These are phyloP conservation scores for Spongispora temasekensis DNA, from an alignment of 1,284 basidiomycete species.

Conservation along the genomic window DNA sequence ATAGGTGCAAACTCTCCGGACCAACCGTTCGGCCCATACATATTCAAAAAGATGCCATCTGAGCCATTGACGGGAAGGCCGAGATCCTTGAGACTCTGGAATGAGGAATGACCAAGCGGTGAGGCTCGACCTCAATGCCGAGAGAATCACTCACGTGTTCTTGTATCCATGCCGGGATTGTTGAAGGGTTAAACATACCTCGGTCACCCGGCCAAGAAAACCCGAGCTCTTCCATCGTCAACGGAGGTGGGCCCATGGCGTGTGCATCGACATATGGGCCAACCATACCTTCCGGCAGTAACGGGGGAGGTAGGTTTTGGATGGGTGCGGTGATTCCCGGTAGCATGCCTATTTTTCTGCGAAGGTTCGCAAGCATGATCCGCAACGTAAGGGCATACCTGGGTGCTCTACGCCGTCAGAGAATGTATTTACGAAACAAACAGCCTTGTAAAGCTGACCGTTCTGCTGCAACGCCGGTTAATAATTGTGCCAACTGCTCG, in stretches of 20 bases:
- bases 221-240: constrained; percentile 81
- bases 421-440: constrained; percentile 1
- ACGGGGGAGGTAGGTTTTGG: constrained; percentile 50
- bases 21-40: constrained; percentile 71
- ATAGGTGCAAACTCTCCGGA: constrained; percentile 69
- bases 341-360: constrained; percentile 77
- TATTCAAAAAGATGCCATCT: constrained; percentile 84
- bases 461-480: constrained; percentile 87
- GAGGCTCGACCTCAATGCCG: constrained; percentile 1
- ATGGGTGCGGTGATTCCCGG: constrained; percentile 52
- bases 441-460: constrained; percentile 44
- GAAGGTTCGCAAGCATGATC: constrained; percentile 87
- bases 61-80: constrained; percentile 87
- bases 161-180: constrained; percentile 80
- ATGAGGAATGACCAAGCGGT: constrained; percentile 2
- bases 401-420: constrained; percentile 11
- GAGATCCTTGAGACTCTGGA: constrained; percentile 80
- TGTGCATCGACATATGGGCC: constrained; percentile 51
- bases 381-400: constrained; percentile 87
- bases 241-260: constrained; percentile 55
- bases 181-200: constrained; percentile 74
- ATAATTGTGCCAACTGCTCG: constrained; percentile 79
- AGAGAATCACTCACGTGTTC: constrained; percentile 58
- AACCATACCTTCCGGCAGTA: constrained; percentile 56
- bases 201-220: constrained; percentile 76